Evolutionary conservation across 495 filamentous ascomycete species (phyloP).

Genomic region (Penicillium soppii): DNA sequence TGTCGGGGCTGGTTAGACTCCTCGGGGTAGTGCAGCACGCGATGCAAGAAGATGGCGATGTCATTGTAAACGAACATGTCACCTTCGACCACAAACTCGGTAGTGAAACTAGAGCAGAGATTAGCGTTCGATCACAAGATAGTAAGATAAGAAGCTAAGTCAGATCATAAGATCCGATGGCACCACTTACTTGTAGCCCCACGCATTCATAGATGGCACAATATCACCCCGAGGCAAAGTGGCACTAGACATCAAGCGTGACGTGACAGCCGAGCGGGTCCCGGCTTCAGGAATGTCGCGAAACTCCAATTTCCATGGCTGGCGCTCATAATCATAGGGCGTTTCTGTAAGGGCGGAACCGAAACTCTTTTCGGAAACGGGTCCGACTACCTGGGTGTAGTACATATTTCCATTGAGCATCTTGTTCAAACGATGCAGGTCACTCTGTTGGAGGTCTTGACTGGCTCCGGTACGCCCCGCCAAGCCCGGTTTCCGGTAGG

Average conservation of each 20-base stretch:
- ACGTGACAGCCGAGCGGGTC: conserved; percentile 46
- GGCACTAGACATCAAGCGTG: conserved; percentile 47
- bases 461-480: conserved; percentile 41
- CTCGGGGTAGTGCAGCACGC: conserved; percentile 41
- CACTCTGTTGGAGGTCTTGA: conserved; percentile 42
- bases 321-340: conserved; percentile 40
- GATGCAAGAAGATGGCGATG: conserved; percentile 48
- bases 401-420: conserved; percentile 52
- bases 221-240: conserved; percentile 45
- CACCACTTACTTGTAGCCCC: conserved; percentile 49
- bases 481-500: conserved; percentile 47
- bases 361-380: conserved; percentile 37
- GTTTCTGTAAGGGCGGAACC: conserved; percentile 21
- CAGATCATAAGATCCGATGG: conserved; percentile 19
- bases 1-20: conserved; percentile 29
- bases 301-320: conserved; percentile 52
- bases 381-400: conserved; percentile 50
- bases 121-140: conserved; percentile 20
- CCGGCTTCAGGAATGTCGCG: conserved; percentile 53
- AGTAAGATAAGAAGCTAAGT: too few species aligned
- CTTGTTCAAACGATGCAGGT: conserved; percentile 45
- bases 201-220: conserved; percentile 46
- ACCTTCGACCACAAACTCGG: conserved; percentile 49
- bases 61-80: conserved; percentile 50
- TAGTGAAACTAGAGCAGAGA: conserved; percentile 38